Base-by-base conservation (phyloP, 1,139 yeast species). In the Lodderomyces parapsilosis region DNA sequence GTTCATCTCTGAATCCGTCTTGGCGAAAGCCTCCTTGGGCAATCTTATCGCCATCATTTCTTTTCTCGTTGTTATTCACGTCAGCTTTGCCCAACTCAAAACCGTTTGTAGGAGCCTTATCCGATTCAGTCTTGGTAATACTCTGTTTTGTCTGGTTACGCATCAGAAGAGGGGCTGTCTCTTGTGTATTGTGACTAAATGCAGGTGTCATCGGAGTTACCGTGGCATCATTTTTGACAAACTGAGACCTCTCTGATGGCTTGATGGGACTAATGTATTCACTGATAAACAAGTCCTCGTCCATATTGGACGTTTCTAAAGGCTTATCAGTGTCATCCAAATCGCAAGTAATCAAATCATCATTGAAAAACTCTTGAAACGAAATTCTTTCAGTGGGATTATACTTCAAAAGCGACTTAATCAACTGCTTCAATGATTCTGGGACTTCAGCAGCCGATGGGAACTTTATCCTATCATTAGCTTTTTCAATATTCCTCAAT, bases 321-420 rank as follows among this genome's bases (percentile, higher is more conserved):
- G 86, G 86, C 53, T 66, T 68, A 56, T 74, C 74, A 27, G 66
- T 70, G 37, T 80, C 71, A 28, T 70, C 71, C 38, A 79, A 67
- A 23, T 75, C 80, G 17, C 63, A 62, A 0, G 62, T 58, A 14
- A 83, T 71, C 43, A 83, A 63, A 2, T 83, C 76, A 55, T 85
- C 83, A 45, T 71, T 77, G 62, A 93, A 93, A 60, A 93, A 89
- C 60, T 91, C 98, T 48, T 76, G 79, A 62, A 89, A 93, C 1
- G 94, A 85, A 65, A 91, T 82, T 56, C 99, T 76, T 59, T 88
- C 94, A 1, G 86, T 78, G 6, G 99, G 96, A 51, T 86, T 85
- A 55, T 88, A 85, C 56, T 85, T 87, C 52, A 93, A 71, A 49
- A 93, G 70, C 0, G 87, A 79, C 48, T 89, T 76, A 24, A 93